These are phyloP conservation scores for Ilyonectria robusta DNA, from an alignment of 2,329 filamentous ascomycete species.

Conservation along the genomic window DNA sequence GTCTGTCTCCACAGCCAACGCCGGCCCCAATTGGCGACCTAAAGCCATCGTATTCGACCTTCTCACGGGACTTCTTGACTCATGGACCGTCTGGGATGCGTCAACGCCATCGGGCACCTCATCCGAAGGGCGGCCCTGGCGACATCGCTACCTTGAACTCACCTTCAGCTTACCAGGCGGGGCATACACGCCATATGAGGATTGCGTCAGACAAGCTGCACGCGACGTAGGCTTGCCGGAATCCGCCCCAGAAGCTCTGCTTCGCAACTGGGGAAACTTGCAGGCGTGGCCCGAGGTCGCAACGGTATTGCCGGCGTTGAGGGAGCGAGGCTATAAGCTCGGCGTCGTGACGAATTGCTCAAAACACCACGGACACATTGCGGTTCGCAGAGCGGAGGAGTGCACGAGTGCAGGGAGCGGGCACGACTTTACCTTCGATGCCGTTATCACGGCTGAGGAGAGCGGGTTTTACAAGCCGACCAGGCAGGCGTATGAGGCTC, in stretches of 20 bases:
- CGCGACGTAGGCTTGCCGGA: constrained; percentile 48
- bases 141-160: constrained; percentile 54
- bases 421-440: constrained; percentile 46
- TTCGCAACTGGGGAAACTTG: constrained; percentile 48
- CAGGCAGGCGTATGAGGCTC: constrained; percentile 50
- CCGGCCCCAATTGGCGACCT: constrained; percentile 43
- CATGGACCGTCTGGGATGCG: constrained; percentile 56
- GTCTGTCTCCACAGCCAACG: no score
- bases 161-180: constrained; percentile 51
- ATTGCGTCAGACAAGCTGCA: constrained; percentile 49
- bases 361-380: constrained; percentile 47
- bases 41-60: constrained; percentile 58
- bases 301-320: constrained; percentile 41
- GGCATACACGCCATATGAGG: constrained; percentile 52
- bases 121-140: constrained; percentile 52
- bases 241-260: constrained; percentile 47
- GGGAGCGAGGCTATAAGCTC: constrained; percentile 48
- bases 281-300: constrained; percentile 44
- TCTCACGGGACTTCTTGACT: constrained; percentile 57
- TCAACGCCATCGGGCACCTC: constrained; percentile 46
- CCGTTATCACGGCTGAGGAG: constrained; percentile 56
- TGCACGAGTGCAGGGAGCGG: not conserved
- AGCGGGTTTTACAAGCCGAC: constrained; percentile 57
- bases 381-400: constrained; percentile 32
- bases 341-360: constrained; percentile 58